phyloP scores from a whole-genome alignment of 257 asterid genomes.

The Mitragyna speciosa region DNA sequence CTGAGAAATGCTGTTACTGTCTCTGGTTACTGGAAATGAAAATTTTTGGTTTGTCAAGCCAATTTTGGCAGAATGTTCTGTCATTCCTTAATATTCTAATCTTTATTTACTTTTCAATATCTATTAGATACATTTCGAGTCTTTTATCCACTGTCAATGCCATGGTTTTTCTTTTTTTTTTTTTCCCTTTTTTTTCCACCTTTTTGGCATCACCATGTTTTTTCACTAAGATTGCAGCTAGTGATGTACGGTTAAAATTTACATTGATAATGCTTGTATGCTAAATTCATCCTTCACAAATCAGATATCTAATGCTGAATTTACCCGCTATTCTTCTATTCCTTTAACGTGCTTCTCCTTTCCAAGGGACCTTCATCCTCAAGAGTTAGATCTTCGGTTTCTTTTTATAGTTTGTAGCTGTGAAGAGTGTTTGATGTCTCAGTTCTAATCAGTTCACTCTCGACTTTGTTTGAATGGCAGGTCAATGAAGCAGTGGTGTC shows the following conservation, averaged over 20 bases:
- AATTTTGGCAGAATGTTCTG: background rate
- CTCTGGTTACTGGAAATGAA: background rate
- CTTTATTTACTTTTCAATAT: background rate
- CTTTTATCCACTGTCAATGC: background rate
- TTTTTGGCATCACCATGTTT: too few relatives aligned
- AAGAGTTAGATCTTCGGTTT: too few relatives aligned
- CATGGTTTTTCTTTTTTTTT: too few relatives aligned
- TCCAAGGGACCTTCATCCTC: too few relatives aligned
- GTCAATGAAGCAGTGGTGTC: constrained; percentile 93
- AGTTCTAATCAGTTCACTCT: background rate
- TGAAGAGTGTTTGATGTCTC: background rate
- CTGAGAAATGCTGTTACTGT: background rate
- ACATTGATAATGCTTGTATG: background rate
- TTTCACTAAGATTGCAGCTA: too few relatives aligned
- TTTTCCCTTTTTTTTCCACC: too few relatives aligned
- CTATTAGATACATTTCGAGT: too few relatives aligned
- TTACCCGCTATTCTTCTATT: too few relatives aligned
- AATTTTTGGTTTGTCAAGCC: background rate
- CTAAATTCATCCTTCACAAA: background rate
- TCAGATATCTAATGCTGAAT: too few relatives aligned
- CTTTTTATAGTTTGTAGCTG: background rate
- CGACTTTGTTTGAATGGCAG: constrained; percentile 46
- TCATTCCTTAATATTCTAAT: background rate
- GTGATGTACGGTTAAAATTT: too few relatives aligned
- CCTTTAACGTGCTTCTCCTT: too few relatives aligned